Conservation (phyloP, 2,329 filamentous ascomycete genomes). For the Botrytis tulipae region DNA sequence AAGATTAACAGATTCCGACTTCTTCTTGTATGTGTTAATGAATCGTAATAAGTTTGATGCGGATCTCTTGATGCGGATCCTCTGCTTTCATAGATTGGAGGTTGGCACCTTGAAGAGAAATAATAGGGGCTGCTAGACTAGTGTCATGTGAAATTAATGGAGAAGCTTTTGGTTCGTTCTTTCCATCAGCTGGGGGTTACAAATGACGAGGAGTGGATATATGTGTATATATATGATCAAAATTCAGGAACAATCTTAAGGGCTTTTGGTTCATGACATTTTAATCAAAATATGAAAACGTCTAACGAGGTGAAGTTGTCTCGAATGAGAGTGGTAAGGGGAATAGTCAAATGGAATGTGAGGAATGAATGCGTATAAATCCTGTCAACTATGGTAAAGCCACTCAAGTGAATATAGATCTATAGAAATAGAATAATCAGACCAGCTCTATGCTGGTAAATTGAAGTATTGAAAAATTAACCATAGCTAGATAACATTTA, state of each 20-base stretch:
- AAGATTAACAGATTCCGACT: not conserved
- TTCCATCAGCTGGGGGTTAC: conserved; percentile 2
- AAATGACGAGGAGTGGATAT: conserved; percentile 8
- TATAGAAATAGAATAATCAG: conserved; percentile 9
- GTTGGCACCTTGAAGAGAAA: conserved; percentile 8
- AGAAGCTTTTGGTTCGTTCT: not conserved
- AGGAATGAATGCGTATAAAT: not conserved
- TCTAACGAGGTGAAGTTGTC: not conserved
- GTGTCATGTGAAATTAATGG: conserved; percentile 16
- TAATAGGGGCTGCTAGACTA: conserved; percentile 15
- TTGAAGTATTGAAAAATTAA: not conserved
- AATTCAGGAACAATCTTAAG: not conserved
- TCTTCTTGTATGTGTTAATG: conserved; percentile 16
- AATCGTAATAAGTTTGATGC: conserved; percentile 12
- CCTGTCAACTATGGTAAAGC: not conserved
- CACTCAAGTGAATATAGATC: not conserved
- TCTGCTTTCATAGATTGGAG: conserved; percentile 8
- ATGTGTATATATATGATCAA: not conserved
- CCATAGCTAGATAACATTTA: not conserved
- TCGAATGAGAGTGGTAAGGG: not conserved
- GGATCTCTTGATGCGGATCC: conserved; percentile 17
- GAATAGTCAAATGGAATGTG: not conserved
- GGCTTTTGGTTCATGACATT: not conserved
- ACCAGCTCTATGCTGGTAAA: conserved; percentile 2
- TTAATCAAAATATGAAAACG: conserved; percentile 3